A percentile compares a stretch with the other conserved stretches of the same genome.
Conservation (phyloP, 2,329 filamentous ascomycete species). For the Cordyceps javanica region DNA sequence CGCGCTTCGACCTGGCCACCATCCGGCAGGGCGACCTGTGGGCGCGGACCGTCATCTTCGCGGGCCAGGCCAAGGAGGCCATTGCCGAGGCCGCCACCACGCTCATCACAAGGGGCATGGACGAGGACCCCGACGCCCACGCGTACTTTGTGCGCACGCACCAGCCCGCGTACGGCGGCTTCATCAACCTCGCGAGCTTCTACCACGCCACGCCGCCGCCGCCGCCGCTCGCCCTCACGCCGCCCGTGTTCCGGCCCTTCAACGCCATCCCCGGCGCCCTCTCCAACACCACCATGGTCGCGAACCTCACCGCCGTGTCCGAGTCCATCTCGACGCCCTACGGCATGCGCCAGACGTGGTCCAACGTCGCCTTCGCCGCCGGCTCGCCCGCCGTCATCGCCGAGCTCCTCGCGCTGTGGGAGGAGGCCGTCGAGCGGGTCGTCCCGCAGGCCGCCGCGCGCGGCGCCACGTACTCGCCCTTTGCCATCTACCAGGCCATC, state of each 20-base stretch:
- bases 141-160: slow-evolving; percentile 18
- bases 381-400: slow-evolving; percentile 20
- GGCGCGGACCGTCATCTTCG: slow-evolving; percentile 18
- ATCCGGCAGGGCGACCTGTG: slow-evolving; percentile 26
- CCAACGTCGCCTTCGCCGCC: slow-evolving; percentile 22
- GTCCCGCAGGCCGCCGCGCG: slow-evolving; percentile 9
- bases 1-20: slow-evolving; percentile 24
- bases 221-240: neutral
- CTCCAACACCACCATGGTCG: slow-evolving; percentile 17
- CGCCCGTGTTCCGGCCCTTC: slow-evolving; percentile 21
- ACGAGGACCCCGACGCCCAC: slow-evolving; percentile 17
- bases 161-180: slow-evolving; percentile 5
- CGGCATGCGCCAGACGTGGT: slow-evolving; percentile 25
- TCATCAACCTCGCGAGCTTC: slow-evolving; percentile 14
- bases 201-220: slow-evolving; percentile 15
- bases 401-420: slow-evolving; percentile 22
- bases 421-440: slow-evolving; percentile 16
- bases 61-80: slow-evolving; percentile 13
- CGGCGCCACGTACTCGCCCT: slow-evolving; percentile 16
- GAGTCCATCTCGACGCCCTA: slow-evolving; percentile 19
- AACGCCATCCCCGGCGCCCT: slow-evolving; percentile 18
- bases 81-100: slow-evolving; percentile 15
- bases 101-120: slow-evolving; percentile 15
- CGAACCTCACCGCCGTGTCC: slow-evolving; percentile 21
- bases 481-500: slow-evolving; percentile 33